Conservation (phyloP, 805 yeast species). For the Tetrapisispora phaffii region DNA sequence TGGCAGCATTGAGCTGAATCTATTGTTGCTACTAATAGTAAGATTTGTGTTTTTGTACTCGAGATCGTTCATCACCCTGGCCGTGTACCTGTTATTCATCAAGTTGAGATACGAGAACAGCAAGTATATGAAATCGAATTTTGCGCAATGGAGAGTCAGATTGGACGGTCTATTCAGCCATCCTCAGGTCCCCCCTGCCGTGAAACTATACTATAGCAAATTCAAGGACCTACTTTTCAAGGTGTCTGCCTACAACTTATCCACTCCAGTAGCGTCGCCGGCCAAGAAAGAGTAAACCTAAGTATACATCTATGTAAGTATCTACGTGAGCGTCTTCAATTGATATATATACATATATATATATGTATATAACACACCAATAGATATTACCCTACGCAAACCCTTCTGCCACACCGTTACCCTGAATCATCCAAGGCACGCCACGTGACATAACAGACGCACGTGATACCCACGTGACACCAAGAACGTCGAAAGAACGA, state of each 20-base stretch:
- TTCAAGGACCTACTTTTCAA: slow-evolving; percentile 29
- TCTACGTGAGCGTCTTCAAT: too few relatives aligned
- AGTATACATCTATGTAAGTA: too few relatives aligned
- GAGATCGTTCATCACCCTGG: slow-evolving; percentile 51
- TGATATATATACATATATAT: too few relatives aligned
- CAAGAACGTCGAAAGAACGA: too few relatives aligned
- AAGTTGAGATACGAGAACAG: slow-evolving; percentile 73
- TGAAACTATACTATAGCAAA: slow-evolving; percentile 34
- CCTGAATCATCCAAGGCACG: too few relatives aligned
- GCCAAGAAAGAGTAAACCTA: not conserved
- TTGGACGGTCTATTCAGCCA: slow-evolving; percentile 47
- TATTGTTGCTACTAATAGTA: slow-evolving; percentile 35
- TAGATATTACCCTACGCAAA: too few relatives aligned
- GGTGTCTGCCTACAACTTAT: slow-evolving; percentile 1
- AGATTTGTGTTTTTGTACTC: slow-evolving; percentile 51
- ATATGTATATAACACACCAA: too few relatives aligned
- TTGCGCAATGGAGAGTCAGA: slow-evolving; percentile 61
- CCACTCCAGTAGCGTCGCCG: not conserved
- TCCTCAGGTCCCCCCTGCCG: slow-evolving; percentile 42
- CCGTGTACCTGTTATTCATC: slow-evolving; percentile 51
- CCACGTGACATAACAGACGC: too few relatives aligned
- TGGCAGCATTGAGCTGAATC: slow-evolving; percentile 46
- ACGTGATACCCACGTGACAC: too few relatives aligned
- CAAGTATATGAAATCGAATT: slow-evolving; percentile 54
- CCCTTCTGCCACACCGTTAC: too few relatives aligned